Evolutionary conservation across 2,329 filamentous ascomycete species (phyloP).

Genomic region (Fusarium haematococcum): DNA sequence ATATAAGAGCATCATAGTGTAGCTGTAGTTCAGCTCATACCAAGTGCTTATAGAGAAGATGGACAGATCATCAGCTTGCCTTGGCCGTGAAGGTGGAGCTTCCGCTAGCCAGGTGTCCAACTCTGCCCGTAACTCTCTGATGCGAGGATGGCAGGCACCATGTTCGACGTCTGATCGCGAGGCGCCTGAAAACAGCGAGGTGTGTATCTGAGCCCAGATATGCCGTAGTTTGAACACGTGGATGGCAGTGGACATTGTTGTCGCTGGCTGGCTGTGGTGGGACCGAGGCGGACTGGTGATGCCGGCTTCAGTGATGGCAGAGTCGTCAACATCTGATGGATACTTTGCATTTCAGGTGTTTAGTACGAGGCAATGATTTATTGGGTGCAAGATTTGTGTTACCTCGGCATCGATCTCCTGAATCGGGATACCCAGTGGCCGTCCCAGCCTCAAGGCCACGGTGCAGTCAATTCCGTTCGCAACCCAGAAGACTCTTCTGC

Average conservation of each 20-base stretch:
- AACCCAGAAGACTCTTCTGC: constrained; percentile 21
- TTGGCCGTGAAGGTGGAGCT: background rate
- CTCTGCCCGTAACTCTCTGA: background rate
- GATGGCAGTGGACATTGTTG: constrained; percentile 10
- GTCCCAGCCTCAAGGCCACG: constrained; percentile 9
- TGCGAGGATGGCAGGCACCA: background rate
- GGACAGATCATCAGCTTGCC: background rate
- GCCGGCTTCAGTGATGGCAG: background rate
- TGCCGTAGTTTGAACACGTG: constrained; percentile 11
- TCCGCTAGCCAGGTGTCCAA: constrained; percentile 2
- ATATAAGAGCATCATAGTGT: constrained; percentile 39
- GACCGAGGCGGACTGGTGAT: background rate
- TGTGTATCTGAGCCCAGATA: constrained; percentile 15
- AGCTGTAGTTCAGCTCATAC: constrained; percentile 23
- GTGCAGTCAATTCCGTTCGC: constrained; percentile 10
- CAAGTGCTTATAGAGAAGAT: constrained; percentile 4
- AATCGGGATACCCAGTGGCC: background rate
- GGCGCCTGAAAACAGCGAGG: constrained; percentile 1
- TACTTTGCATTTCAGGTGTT: background rate
- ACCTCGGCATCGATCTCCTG: constrained; percentile 25
- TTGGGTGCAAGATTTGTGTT: background rate
- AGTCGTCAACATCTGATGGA: constrained; percentile 12
- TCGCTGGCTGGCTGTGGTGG: background rate
- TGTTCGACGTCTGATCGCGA: background rate
- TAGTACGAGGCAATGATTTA: too few relatives aligned